These are phyloP conservation scores for Aspergillus vadensis DNA, from an alignment of 2,329 filamentous ascomycete genomes.

Conservation along the genomic window DNA sequence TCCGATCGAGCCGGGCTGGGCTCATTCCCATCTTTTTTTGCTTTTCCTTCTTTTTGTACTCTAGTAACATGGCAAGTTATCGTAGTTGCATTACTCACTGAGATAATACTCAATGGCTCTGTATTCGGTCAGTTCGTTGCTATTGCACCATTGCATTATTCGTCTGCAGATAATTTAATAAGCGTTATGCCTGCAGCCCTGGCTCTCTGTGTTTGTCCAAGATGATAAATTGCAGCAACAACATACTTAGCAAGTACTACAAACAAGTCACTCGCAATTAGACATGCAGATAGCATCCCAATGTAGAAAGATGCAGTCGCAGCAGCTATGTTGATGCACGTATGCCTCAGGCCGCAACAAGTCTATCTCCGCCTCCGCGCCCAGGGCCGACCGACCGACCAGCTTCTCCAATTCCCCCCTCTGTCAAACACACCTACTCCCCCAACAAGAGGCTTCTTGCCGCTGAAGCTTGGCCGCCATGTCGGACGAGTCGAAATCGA, in stretches of 20 bases:
- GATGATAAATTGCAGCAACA: too few species aligned
- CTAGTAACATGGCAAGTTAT: too few species aligned
- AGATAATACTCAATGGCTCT: too few species aligned
- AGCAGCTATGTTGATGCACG: not conserved
- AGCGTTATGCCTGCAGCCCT: too few species aligned
- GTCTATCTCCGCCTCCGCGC: conserved; percentile 5
- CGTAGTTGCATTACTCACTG: too few species aligned
- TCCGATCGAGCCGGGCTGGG: not conserved
- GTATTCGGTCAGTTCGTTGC: too few species aligned
- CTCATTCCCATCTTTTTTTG: not conserved
- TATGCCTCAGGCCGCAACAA: not conserved
- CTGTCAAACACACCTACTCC: not conserved
- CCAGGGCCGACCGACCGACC: not conserved
- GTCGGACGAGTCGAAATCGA: conserved; percentile 42
- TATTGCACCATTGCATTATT: too few species aligned
- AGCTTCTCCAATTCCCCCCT: conserved; percentile 7
- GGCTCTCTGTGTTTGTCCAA: too few species aligned
- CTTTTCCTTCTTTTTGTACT: not conserved
- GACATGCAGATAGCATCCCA: not conserved
- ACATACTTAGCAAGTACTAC: too few species aligned
- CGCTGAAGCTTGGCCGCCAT: conserved; percentile 31
- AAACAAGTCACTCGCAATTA: not conserved
- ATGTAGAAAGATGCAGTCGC: too few species aligned
- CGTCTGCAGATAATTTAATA: too few species aligned
- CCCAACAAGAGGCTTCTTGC: conserved; percentile 22